These are phyloP conservation scores for Trichoderma reesei DNA, from an alignment of 495 filamentous ascomycete species.

Conservation along the genomic window DNA sequence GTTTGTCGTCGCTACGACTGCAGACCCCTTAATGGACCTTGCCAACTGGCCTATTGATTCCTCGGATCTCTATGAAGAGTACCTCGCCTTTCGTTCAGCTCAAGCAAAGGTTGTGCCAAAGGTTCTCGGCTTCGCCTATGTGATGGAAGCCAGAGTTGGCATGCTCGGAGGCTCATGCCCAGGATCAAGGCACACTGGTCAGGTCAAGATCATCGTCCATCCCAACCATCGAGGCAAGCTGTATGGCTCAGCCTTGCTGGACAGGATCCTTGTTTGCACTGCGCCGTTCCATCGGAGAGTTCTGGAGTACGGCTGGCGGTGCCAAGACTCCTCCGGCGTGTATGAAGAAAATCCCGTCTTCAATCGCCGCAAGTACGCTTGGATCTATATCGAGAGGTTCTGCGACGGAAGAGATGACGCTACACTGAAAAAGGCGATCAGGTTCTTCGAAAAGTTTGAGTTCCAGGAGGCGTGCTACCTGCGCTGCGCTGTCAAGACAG, in stretches of 20 bases:
- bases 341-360: not conserved
- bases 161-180: conserved; percentile 16
- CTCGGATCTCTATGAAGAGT: not conserved
- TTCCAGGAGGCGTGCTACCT: not conserved
- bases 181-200: conserved; percentile 19
- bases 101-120: not conserved
- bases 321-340: not conserved
- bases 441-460: conserved; percentile 5
- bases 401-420: not conserved
- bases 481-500: not conserved
- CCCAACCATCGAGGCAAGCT: conserved; percentile 24
- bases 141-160: conserved; percentile 21
- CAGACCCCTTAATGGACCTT: not conserved
- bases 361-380: conserved; percentile 5
- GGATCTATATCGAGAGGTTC: conserved; percentile 6
- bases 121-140: conserved; percentile 29
- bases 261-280: conserved; percentile 21
- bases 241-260: conserved; percentile 28
- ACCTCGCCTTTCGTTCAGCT: not conserved
- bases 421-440: not conserved
- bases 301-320: conserved; percentile 7
- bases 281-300: not conserved
- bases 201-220: conserved; percentile 27
- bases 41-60: not conserved
- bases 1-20: conserved; percentile 29